phyloP scores from a whole-genome alignment of 345 rosid genomes.

The Euclidium syriacum region DNA sequence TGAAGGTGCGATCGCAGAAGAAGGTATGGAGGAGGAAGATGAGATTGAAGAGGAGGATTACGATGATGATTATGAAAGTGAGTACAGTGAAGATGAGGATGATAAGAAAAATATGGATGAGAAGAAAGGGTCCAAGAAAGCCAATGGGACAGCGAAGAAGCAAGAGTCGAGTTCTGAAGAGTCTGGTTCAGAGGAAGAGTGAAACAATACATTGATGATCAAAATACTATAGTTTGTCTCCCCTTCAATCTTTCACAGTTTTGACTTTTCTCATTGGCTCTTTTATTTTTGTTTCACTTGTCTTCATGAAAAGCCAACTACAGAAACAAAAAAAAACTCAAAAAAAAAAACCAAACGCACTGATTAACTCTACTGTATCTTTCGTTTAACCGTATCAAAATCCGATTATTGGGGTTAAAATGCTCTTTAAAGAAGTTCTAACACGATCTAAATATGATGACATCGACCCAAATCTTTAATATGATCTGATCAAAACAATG shows the following conservation, averaged over 20 bases:
- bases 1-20: constrained; percentile 70
- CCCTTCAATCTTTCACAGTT: too few species aligned
- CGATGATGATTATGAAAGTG: constrained; percentile 87
- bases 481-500: too few species aligned
- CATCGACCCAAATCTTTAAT: too few species aligned
- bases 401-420: too few species aligned
- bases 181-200: constrained; percentile 73
- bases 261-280: constrained; percentile 7
- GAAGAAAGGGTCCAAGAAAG: constrained; percentile 58
- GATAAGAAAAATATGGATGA: constrained; percentile 59
- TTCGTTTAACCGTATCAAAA: too few species aligned
- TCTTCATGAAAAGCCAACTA: neutral
- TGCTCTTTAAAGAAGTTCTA: too few species aligned
- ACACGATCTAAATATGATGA: too few species aligned
- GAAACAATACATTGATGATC: constrained; percentile 31
- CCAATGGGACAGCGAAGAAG: constrained; percentile 48
- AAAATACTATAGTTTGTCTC: constrained; percentile 18
- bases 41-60: constrained; percentile 85
- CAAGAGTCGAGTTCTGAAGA: constrained; percentile 60
- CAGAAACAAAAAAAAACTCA: too few species aligned
- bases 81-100: constrained; percentile 89
- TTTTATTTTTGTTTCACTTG: neutral
- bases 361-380: too few species aligned
- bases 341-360: too few species aligned
- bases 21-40: constrained; percentile 91